Conservation (phyloP, 768 basidiomycete species). For the Chalciporus pseudorubinellus region DNA sequence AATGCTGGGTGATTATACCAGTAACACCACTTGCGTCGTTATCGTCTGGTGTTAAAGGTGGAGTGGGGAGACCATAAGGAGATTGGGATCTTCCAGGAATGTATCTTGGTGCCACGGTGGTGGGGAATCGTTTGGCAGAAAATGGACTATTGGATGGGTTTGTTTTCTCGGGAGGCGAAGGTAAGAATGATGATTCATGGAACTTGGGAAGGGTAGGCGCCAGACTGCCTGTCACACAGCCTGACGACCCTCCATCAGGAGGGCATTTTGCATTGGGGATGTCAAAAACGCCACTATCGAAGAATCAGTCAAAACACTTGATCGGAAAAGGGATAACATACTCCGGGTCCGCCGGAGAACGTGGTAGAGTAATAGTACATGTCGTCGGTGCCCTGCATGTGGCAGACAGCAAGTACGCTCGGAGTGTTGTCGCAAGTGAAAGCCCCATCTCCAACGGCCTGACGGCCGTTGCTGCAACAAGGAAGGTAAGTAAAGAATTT, state of each 20-base stretch:
- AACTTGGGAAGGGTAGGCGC: slow-evolving; percentile 57
- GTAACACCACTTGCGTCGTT: slow-evolving; percentile 44
- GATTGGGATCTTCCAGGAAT: slow-evolving; percentile 44
- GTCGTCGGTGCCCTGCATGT: slow-evolving; percentile 73
- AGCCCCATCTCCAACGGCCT: slow-evolving; percentile 98
- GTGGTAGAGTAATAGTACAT: slow-evolving; percentile 92
- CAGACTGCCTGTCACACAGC: slow-evolving; percentile 92
- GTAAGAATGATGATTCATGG: slow-evolving; percentile 34
- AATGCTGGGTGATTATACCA: slow-evolving; percentile 43
- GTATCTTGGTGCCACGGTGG: slow-evolving; percentile 38
- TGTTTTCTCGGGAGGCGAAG: slow-evolving; percentile 26
- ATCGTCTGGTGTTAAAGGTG: slow-evolving; percentile 77
- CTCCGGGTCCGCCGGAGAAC: slow-evolving; percentile 92
- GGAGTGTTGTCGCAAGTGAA: slow-evolving; percentile 71
- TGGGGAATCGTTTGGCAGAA: slow-evolving; percentile 21
- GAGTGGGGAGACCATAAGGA: slow-evolving; percentile 52
- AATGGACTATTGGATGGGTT: slow-evolving; percentile 18
- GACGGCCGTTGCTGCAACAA: slow-evolving; percentile 81
- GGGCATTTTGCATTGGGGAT: slow-evolving; percentile 88
- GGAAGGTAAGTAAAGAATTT: slow-evolving; percentile 12
- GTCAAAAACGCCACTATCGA: slow-evolving; percentile 91
- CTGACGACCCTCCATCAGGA: slow-evolving; percentile 93
- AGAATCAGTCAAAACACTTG: slow-evolving; percentile 4
- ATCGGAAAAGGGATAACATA: slow-evolving; percentile 36
- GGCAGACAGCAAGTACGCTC: slow-evolving; percentile 83